Base-by-base conservation (phyloP, 2,329 filamentous ascomycete genomes). In the Paradendryphiella salina region DNA sequence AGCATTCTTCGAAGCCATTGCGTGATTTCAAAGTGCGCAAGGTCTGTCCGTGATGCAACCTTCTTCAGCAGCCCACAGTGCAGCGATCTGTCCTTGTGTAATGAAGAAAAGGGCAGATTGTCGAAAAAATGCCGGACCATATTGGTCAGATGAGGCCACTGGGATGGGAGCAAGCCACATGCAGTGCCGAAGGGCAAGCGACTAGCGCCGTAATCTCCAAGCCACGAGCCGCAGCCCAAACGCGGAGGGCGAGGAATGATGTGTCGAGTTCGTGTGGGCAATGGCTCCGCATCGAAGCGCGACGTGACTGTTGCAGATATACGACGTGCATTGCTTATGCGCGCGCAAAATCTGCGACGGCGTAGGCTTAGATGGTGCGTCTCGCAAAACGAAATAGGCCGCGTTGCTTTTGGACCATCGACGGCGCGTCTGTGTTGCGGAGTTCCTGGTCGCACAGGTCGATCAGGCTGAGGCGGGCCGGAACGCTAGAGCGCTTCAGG, bases 401-500 rank as follows among this genome's bases (percentile, higher is more conserved):
- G 50, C 41, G 51, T 55, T 54, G 52, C 52, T 52, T 52, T 60
- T 54, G 38, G 47, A 44, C 46, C 33, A 35, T 31, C 40, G 50
- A 54, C 31, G 52, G 50, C 51, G 58, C 53, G 46, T 49, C 48
- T 46, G 37, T 33, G 51, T 21, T 41, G 46, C 55, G 58, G 51
- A 57, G 54, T 34, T 38, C 45, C 48, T 57, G 48, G 59, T 55
- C 32, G 54, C 49, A 61, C 54, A 57, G 39, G 54, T 53, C 59
- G 63, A 66, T 67, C 59, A 60, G 52, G 52, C 53, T 58, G 52
- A 50, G 45, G 54, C 59, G 66, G 66, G 62, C 65, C 66, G 65
- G 56, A 38, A 46, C 9, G 61, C 65, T 68, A 69, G 58, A 33
- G 20, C 58, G 15, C 7, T 26, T 59, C 40, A 9, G 55, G 58